Conservation (phyloP, 164 flowering plant species). For the Umbilicus rupestris region DNA sequence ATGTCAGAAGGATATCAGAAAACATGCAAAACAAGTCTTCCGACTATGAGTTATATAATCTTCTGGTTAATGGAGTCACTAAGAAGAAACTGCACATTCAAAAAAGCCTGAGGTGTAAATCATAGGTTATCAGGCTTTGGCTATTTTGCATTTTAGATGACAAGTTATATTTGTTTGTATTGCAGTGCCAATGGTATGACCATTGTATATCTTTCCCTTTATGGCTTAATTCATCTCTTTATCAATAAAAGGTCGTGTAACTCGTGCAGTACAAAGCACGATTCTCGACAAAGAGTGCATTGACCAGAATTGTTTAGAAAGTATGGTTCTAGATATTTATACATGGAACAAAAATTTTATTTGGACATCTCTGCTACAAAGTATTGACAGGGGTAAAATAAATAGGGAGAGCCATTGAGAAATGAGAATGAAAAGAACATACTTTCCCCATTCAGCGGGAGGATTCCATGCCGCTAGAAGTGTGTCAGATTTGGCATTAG, state of each 20-base stretch:
- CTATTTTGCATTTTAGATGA: neutral
- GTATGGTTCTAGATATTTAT: neutral
- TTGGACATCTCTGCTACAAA: neutral
- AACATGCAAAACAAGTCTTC: neutral
- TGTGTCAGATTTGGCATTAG: slow-evolving; percentile 88
- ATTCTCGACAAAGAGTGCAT: neutral
- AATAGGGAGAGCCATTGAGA: neutral
- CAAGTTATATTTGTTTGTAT: too few relatives aligned
- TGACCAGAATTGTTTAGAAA: neutral
- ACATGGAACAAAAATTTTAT: neutral
- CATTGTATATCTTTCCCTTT: too few relatives aligned
- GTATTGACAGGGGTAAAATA: neutral
- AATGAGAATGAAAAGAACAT: slow-evolving; percentile 19
- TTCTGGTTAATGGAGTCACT: neutral
- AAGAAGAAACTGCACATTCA: neutral
- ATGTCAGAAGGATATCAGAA: neutral
- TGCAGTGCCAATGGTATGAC: too few relatives aligned
- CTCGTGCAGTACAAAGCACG: neutral
- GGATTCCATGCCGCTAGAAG: slow-evolving; percentile 96
- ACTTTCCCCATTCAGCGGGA: slow-evolving; percentile 99
- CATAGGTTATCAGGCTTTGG: neutral
- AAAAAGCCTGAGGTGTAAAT: neutral
- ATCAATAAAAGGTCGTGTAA: neutral
- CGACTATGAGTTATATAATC: neutral
- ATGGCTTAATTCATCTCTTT: neutral